These are phyloP conservation scores for Barnettozyma siamensis DNA, from an alignment of 805 yeast genomes.

Conservation along the genomic window DNA sequence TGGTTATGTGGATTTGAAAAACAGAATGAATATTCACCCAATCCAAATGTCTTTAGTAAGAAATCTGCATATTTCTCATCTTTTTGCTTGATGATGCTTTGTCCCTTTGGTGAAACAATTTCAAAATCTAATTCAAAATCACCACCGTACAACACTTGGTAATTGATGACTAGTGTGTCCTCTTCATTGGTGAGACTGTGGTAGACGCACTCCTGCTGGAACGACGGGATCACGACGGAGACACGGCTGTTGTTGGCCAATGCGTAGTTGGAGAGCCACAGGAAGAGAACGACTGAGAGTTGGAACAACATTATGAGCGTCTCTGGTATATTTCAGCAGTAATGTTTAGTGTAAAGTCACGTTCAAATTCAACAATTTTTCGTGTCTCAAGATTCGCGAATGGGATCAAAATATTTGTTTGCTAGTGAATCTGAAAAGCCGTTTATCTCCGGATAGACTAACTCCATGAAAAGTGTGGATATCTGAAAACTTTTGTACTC, in stretches of 20 bases:
- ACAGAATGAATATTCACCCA: constrained; percentile 63
- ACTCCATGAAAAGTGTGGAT: too few relatives aligned
- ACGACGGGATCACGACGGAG: constrained; percentile 26
- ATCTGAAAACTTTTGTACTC: too few relatives aligned
- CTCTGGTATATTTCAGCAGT: too few relatives aligned
- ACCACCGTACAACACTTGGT: constrained; percentile 57
- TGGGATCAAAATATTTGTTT: too few relatives aligned
- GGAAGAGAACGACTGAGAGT: not conserved
- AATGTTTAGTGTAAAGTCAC: too few relatives aligned
- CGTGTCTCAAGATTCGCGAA: too few relatives aligned
- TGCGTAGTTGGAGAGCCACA: not conserved
- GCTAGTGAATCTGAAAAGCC: too few relatives aligned
- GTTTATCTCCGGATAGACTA: too few relatives aligned
- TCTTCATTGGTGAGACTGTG: constrained; percentile 31
- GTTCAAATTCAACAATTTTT: too few relatives aligned
- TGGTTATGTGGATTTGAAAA: constrained; percentile 60
- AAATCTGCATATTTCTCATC: constrained; percentile 63
- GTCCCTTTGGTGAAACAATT: constrained; percentile 50
- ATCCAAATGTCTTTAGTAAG: constrained; percentile 47
- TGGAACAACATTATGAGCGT: not conserved
- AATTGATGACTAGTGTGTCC: constrained; percentile 35
- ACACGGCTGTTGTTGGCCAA: constrained; percentile 9
- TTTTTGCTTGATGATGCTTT: constrained; percentile 41
- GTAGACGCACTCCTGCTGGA: constrained; percentile 39
- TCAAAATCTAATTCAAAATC: constrained; percentile 61